Base-by-base conservation (phyloP, 2,329 filamentous ascomycete genomes). In the Monosporascus sp. region DNA sequence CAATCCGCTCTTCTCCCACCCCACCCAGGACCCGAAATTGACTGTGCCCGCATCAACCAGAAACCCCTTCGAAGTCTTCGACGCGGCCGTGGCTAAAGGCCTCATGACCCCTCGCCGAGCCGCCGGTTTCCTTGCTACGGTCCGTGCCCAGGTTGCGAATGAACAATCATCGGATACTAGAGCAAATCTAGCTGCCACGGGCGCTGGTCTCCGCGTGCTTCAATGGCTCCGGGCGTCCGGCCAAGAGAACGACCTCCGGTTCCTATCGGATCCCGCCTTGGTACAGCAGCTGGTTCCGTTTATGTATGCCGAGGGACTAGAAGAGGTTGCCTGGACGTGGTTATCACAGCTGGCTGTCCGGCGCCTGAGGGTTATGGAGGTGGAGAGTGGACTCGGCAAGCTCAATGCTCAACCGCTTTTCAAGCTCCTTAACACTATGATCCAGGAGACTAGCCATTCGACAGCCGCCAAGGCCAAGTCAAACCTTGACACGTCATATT, bases 91-190 rank as follows among this genome's bases (percentile, higher is more conserved):
- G 2, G 73, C 78, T 14, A 74, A 72, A 61, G 80, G 80, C 38
- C 72, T 84, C 59, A 82, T 85, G 81, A 83, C 74, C 4, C 63
- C 75, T 1, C 70, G 71, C 40, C 74, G 78, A 1, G 81, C 81
- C 0, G 75, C 75, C 1, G 81, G 81, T 14, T 82, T 80, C 54
- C 70, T 85, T 50, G 66, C 74, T 31, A 73, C 76, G 17, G 76
- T 82, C 59, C 67, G 68, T 35, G 70, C 73, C 40, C 71, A 75
- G 20, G 68, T 78, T 28, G 51, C 63, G 2, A 62, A 67, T 49
- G 61, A 72, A 58, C 63, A 69, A 41, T 59, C 62, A 3, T 52
- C 70, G 4, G 69, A 70, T 14, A 52, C 70, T 11, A 59, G 59
- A 22, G 59, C 68, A 7, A 67, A 67, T 6, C 69, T 79, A 59